Percentiles rank a stretch among this genome's conserved stretches.
Conservation (phyloP, 139 green algal genomes). For the Zygnema cylindricum region DNA sequence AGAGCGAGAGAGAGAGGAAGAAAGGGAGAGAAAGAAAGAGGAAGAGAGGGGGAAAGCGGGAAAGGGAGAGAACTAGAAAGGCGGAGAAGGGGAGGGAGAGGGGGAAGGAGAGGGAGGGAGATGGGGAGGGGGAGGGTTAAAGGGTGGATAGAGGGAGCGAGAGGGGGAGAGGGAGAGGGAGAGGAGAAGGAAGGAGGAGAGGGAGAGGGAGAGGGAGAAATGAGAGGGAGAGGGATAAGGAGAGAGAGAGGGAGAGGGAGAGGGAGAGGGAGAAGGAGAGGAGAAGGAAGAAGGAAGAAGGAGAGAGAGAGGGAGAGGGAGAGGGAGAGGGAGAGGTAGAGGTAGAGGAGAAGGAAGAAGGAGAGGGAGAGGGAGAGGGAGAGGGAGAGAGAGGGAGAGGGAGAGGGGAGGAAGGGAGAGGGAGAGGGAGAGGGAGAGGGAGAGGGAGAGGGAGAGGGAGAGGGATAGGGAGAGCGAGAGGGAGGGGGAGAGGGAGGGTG, state of each 20-base stretch:
- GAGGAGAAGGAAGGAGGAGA: background rate
- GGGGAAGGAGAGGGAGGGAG: no score
- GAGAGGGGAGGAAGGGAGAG: background rate
- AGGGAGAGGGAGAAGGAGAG: background rate
- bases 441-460: background rate
- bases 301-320: background rate
- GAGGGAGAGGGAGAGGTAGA: background rate
- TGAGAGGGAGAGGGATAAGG: background rate
- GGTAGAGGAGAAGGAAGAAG: background rate
- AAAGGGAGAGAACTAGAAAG: background rate
- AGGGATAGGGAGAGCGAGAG: background rate
- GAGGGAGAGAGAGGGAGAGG: background rate
- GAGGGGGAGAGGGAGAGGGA: background rate
- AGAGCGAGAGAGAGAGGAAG: background rate
- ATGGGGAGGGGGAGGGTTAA: no score
- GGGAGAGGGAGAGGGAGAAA: background rate
- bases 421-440: background rate
- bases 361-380: background rate
- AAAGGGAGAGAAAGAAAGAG: background rate
- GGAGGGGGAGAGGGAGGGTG: background rate
- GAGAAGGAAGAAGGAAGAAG: background rate
- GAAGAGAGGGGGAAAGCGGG: background rate
- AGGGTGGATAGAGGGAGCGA: background rate
- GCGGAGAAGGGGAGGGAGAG: background rate
- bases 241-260: background rate